Evolutionary conservation across 2,329 filamentous ascomycete species (phyloP), one percentile per base, ranked within the genome.

Genomic region (Penicillium thymicola): DNA sequence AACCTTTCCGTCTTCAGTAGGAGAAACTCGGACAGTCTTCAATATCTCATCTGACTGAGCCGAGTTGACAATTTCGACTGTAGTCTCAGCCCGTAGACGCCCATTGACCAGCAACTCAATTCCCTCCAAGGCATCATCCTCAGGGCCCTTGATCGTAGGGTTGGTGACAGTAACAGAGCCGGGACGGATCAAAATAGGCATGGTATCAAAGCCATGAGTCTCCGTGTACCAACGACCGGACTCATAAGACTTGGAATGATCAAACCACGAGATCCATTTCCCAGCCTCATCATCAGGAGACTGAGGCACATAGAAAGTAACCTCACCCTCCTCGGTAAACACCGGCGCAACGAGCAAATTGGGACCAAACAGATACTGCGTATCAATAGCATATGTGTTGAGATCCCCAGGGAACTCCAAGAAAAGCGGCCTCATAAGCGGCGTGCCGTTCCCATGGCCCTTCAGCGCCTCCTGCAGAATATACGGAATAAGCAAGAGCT

Each of bases 331-430:
- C 67, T 88, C 83, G 11, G 82, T 79, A 59, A 87, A 88, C 2
- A 89, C 76, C 1, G 86, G 86, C 2, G 85, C 85, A 5, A 85
- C 84, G 8, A 90, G 74, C 34, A 90, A 71, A 49, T 79, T 80
- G 16, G 80, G 79, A 2, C 88, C 88, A n/a, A 90, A 76, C 83
- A 90, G 88, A 72, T 89, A 90, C 69, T 90, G 85, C 32, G 85
- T 82, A 70, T 91, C 88, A 44, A 89, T 78, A 50, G 78, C 80
- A 82, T 87, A 90, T 0, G 82, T 77, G 5, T 84, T 89, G n/a
- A 82, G 81, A 64, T 91, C 88, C 2, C 85, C 79, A 2, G 86
- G 87, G 65, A 89, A 90, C 72, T 90, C 88, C 32, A 90, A 76
- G 56, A 85, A 85, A 70, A 88, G 81, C 21, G 88, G 82, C 37